Conservation (phyloP, 2,329 filamentous ascomycete genomes). For the Setomelanomma holmii region DNA sequence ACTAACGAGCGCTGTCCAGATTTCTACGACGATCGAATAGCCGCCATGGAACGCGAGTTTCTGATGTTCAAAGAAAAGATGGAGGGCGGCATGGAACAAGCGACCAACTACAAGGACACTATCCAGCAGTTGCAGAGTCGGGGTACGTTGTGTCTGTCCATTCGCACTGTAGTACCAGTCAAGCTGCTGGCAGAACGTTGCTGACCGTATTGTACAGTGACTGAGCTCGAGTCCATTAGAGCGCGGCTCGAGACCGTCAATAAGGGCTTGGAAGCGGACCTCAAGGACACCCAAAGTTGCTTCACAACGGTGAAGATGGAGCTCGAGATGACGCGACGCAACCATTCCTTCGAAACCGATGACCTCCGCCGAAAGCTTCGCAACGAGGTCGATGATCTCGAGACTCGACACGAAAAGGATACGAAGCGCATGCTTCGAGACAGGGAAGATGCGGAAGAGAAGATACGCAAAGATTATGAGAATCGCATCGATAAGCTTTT, state of each 20-base stretch:
- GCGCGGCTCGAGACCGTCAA: constrained; percentile 61
- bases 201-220: constrained; percentile 50
- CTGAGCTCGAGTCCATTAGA: constrained; percentile 63
- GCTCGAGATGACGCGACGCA: constrained; percentile 60
- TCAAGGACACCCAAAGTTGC: constrained; percentile 67
- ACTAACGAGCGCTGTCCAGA: constrained; percentile 74
- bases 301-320: constrained; percentile 57
- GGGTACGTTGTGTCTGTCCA: constrained; percentile 70
- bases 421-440: constrained; percentile 62
- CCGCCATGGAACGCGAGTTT: constrained; percentile 77
- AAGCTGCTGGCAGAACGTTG: background rate
- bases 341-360: constrained; percentile 60
- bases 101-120: constrained; percentile 74
- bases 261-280: constrained; percentile 68
- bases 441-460: constrained; percentile 55
- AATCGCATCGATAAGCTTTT: constrained; percentile 65
- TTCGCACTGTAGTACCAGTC: no score
- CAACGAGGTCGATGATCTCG: constrained; percentile 63
- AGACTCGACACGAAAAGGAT: constrained; percentile 63
- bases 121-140: constrained; percentile 76
- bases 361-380: constrained; percentile 61
- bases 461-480: constrained; percentile 52
- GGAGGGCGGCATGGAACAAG: constrained; percentile 71
- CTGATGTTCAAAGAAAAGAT: constrained; percentile 75
- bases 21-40: constrained; percentile 80